These are phyloP conservation scores for Fragaria nilgerrensis DNA, from an alignment of 306 rosid genomes.

Conservation along the genomic window DNA sequence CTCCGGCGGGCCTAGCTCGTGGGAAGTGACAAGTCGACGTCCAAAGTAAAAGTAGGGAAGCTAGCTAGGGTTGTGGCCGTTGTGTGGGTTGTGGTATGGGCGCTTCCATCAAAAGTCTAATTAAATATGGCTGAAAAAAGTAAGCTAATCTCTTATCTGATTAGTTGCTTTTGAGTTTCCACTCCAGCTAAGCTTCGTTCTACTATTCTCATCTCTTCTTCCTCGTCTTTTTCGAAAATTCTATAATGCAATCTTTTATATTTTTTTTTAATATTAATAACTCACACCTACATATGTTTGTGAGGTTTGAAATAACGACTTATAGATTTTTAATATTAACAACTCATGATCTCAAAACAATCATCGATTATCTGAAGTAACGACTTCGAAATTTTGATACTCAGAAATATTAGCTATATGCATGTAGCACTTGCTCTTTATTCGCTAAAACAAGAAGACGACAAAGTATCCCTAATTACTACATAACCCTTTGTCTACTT, in stretches of 20 bases:
- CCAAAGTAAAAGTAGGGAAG: constrained; percentile 15
- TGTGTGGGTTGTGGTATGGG: constrained; percentile 23
- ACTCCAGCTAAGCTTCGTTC: constrained; percentile 15
- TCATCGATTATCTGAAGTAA: too few relatives aligned
- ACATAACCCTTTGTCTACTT: background rate
- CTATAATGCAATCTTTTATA: too few relatives aligned
- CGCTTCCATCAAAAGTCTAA: constrained; percentile 16
- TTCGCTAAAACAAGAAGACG: background rate
- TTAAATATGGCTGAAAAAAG: background rate
- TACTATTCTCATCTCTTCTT: constrained; percentile 1
- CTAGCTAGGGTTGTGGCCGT: background rate
- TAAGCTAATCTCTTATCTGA: background rate
- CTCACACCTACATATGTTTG: too few relatives aligned
- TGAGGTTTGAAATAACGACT: too few relatives aligned
- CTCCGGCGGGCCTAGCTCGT: background rate
- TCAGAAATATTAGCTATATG: background rate
- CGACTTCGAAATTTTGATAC: too few relatives aligned
- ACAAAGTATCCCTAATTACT: too few relatives aligned
- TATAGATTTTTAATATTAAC: too few relatives aligned
- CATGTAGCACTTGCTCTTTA: too few relatives aligned
- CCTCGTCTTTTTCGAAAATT: background rate
- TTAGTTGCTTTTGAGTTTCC: constrained; percentile 20
- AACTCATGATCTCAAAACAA: too few relatives aligned
- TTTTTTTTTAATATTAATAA: too few relatives aligned
- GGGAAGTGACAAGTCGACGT: background rate